Base-by-base conservation (phyloP, 2,329 filamentous ascomycete species). In the Colletotrichum chlorophyti region DNA sequence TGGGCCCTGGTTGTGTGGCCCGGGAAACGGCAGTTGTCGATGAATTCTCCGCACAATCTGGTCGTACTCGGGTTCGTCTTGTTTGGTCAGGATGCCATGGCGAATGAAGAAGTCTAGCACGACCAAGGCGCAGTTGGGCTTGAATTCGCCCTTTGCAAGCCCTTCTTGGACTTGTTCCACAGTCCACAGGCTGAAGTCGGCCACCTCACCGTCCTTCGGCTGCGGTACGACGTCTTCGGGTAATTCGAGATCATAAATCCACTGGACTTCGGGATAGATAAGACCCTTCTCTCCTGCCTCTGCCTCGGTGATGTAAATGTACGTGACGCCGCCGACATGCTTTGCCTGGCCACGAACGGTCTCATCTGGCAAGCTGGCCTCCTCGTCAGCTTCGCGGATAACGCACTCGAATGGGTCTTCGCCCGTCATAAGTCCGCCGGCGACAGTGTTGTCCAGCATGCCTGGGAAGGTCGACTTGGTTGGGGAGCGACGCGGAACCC, bases 391-490 rank as follows among this genome's bases (percentile, higher is more conserved):
- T 74, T 99, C 95, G 51, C 94, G 86, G 17, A 97, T 82, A 49
- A 97, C 77, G 70, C 90, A 92, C 69, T 94, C 92, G 45, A 93
- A 89, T 0, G 91, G 90, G 19, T 82, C 82, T 72, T 97, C 93
- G 12, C 88, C 90, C 0, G 91, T 91, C 71, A 89, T 87, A 65
- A 98, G 87, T 0, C 92, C 84, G n/a, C 84, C 84, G 0, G 93
- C 95, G 6, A 96, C 95, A 2, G 93, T 93, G 72, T 98, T 99
- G 74, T 99, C 95, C 64, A 99, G 80, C 83, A 97, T 93, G n/a
- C 90, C 84, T 0, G 90, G 89, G 69, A 94, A 99, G 0, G 93
- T 97, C 64, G 91, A 86, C 79, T 98, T 99, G 58, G 79, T 84
- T 47, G 79, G 80, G 11, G 93, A 85, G 9, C 95, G 83, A 41